Evolutionary conservation across 768 basidiomycete species (phyloP).

Genomic region (Russula olivacea): DNA sequence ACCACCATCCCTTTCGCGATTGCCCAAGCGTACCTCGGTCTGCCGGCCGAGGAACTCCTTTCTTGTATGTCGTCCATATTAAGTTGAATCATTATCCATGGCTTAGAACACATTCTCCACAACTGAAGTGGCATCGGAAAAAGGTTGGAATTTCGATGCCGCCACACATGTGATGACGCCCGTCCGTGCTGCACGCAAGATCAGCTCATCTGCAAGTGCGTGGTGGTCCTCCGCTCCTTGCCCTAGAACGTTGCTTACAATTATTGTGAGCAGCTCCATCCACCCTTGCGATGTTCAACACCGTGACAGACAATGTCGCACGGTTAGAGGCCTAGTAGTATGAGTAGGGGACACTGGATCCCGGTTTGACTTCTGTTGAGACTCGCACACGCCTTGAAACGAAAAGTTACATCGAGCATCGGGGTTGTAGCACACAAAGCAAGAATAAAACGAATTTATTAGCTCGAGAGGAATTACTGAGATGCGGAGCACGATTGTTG

Average conservation of each 20-base stretch:
- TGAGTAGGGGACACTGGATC: neutral
- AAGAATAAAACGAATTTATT: neutral
- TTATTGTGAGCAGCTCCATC: constrained; percentile 35
- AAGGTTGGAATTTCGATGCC: constrained; percentile 49
- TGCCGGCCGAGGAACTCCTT: constrained; percentile 33
- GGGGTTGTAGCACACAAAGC: neutral
- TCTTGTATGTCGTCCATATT: constrained; percentile 29
- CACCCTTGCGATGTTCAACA: constrained; percentile 43
- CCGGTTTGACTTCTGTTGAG: neutral
- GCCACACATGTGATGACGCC: constrained; percentile 44
- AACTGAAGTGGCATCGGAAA: constrained; percentile 37
- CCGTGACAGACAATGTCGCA: constrained; percentile 51
- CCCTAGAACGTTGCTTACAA: neutral
- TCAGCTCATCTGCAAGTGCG: neutral
- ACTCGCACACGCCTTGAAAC: neutral
- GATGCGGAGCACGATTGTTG: neutral
- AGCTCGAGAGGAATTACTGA: neutral
- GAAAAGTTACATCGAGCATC: neutral
- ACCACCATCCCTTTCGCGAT: constrained; percentile 50
- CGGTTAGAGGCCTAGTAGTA: constrained; percentile 13
- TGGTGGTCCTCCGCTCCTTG: neutral
- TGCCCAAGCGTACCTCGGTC: constrained; percentile 53
- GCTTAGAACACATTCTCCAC: neutral
- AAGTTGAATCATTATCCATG: constrained; percentile 9
- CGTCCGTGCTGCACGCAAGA: constrained; percentile 5